phyloP scores from a whole-genome alignment of 208 protist species.

The Leishmania tropica region DNA sequence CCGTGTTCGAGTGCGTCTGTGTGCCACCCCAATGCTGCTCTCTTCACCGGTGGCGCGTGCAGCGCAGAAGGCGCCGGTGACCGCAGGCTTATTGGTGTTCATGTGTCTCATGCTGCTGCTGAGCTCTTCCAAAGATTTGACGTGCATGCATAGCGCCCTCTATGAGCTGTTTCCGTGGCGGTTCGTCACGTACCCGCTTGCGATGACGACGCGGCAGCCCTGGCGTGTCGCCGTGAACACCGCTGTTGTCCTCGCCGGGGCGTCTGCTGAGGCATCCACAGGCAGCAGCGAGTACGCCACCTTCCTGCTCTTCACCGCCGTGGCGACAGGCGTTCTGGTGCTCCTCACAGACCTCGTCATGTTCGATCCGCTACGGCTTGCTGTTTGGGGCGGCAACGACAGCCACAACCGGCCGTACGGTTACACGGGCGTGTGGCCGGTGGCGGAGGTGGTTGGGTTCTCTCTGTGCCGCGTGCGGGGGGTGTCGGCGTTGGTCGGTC shows the following conservation, averaged over 20 bases:
- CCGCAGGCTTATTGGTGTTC: not conserved
- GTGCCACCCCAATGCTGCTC: not conserved
- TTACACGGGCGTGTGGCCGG: slow-evolving; percentile 46
- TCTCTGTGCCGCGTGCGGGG: slow-evolving; percentile 25
- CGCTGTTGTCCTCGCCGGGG: slow-evolving; percentile 27
- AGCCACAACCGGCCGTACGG: not conserved
- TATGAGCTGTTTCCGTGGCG: slow-evolving; percentile 7
- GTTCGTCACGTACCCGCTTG: slow-evolving; percentile 23
- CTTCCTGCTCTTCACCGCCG: slow-evolving; percentile 25
- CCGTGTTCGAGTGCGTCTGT: not conserved
- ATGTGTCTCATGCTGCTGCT: slow-evolving; percentile 6
- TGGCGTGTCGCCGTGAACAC: slow-evolving; percentile 18
- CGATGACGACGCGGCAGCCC: slow-evolving; percentile 9
- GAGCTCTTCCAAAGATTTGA: not conserved
- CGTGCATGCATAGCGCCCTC: slow-evolving; percentile 2
- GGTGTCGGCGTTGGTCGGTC: not conserved
- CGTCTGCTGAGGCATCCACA: slow-evolving; percentile 30
- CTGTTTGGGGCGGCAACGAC: not conserved
- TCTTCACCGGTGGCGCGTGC: not conserved
- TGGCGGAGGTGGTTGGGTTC: slow-evolving; percentile 35
- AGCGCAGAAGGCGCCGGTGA: slow-evolving; percentile 11
- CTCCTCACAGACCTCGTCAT: slow-evolving; percentile 24
- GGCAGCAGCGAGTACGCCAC: slow-evolving; percentile 31
- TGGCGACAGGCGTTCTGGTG: slow-evolving; percentile 25
- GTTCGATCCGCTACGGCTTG: not conserved